phyloP scores from a whole-genome alignment of 2,329 filamentous ascomycete species.

The Coniosporium tulheliwenetii region DNA sequence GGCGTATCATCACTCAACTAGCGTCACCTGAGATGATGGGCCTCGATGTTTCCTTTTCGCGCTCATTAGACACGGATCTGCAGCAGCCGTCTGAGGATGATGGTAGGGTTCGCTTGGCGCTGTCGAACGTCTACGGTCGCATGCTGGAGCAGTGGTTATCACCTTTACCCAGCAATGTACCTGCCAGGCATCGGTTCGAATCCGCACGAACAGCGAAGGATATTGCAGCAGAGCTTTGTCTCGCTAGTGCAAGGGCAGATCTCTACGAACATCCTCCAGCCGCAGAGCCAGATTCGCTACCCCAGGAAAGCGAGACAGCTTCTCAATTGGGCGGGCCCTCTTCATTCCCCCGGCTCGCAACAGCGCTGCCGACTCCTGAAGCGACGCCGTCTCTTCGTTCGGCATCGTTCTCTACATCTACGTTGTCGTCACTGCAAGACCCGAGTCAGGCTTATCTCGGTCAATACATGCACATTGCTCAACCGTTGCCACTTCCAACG shows the following conservation, averaged over 20 bases:
- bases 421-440: background rate
- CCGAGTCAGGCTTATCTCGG: constrained; percentile 13
- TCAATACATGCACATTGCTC: constrained; percentile 18
- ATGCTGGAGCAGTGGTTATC: constrained; percentile 12
- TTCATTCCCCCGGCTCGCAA: background rate
- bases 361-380: background rate
- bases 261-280: background rate
- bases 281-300: background rate
- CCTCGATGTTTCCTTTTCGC: constrained; percentile 27
- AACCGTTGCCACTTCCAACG: constrained; percentile 12
- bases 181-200: constrained; percentile 11
- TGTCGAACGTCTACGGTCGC: background rate
- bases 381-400: background rate
- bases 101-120: constrained; percentile 6
- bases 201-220: constrained; percentile 17
- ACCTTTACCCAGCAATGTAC: constrained; percentile 11
- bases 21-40: constrained; percentile 19
- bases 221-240: constrained; percentile 14
- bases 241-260: constrained; percentile 9
- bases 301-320: background rate
- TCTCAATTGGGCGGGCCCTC: background rate
- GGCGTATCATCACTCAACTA: background rate
- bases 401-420: background rate
- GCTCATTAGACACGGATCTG: too few relatives aligned
- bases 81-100: too few relatives aligned